Conservation (phyloP, 2,329 filamentous ascomycete species). For the Pleomassaria siparia region DNA sequence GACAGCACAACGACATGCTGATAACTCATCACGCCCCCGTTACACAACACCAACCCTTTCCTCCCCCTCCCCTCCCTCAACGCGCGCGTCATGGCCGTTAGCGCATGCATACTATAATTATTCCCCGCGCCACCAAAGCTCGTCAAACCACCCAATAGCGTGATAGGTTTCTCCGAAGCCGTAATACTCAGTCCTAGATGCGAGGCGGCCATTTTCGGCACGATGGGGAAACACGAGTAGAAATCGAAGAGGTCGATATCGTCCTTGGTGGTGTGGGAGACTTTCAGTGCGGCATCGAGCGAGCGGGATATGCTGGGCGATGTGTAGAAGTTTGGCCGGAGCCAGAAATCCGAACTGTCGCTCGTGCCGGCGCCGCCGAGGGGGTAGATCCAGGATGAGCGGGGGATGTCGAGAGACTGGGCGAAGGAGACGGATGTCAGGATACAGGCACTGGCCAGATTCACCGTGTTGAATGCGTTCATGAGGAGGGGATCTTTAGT, state of each 20-base stretch:
- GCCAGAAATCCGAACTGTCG: conserved; percentile 64
- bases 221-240: conserved; percentile 71
- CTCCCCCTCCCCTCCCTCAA: conserved; percentile 51
- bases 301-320: conserved; percentile 61
- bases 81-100: conserved; percentile 46
- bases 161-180: conserved; percentile 51
- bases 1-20: conserved; percentile 65
- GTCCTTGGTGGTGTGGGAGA: conserved; percentile 50
- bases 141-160: conserved; percentile 65
- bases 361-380: conserved; percentile 64
- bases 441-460: conserved; percentile 62
- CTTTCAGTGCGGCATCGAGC: conserved; percentile 55
- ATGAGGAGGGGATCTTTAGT: conserved; percentile 64
- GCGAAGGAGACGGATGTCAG: conserved; percentile 62
- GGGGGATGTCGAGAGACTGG: conserved; percentile 54
- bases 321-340: conserved; percentile 59
- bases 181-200: conserved; percentile 59
- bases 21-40: conserved; percentile 66
- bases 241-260: conserved; percentile 66
- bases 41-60: conserved; percentile 63
- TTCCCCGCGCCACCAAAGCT: conserved; percentile 71
- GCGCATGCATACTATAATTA: conserved; percentile 68
- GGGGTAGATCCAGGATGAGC: conserved; percentile 64
- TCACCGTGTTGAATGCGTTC: conserved; percentile 72
- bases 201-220: conserved; percentile 65